These are phyloP conservation scores for Serendipita sp. DNA, from an alignment of 768 basidiomycete genomes.

Conservation along the genomic window DNA sequence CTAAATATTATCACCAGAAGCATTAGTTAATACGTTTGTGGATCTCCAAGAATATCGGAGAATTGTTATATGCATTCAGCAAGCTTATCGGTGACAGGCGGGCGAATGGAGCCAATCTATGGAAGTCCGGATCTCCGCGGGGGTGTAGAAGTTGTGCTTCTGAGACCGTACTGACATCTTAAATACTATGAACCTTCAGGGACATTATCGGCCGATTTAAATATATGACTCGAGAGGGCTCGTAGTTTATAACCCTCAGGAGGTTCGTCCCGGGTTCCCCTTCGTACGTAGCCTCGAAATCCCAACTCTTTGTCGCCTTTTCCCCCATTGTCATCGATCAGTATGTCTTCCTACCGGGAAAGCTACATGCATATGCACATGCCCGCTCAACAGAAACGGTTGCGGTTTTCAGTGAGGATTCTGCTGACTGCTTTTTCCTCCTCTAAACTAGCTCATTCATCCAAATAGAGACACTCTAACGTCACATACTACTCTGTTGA, in stretches of 20 bases:
- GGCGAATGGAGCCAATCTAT: no score
- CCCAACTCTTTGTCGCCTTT: neutral
- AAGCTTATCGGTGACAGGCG: no score
- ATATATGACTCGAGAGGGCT: neutral
- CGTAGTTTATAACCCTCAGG: neutral
- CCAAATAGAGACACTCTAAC: neutral
- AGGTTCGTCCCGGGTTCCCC: neutral
- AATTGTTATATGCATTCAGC: no score
- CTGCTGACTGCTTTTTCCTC: neutral
- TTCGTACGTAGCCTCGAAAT: neutral
- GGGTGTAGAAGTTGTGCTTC: neutral
- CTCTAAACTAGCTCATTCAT: neutral
- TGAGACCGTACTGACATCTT: slow-evolving; percentile 1
- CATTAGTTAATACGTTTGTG: no score
- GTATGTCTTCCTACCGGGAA: neutral
- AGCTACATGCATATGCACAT: neutral
- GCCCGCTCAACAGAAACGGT: neutral
- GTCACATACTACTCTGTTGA: neutral
- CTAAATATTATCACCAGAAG: no score
- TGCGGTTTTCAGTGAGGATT: neutral
- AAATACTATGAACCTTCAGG: neutral
- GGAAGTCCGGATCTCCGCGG: neutral
- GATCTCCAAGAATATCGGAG: no score
- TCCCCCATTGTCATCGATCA: neutral
- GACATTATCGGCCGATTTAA: neutral